phyloP scores from a whole-genome alignment of 169 alveolate genomes.

The Perkinsus olseni region DNA sequence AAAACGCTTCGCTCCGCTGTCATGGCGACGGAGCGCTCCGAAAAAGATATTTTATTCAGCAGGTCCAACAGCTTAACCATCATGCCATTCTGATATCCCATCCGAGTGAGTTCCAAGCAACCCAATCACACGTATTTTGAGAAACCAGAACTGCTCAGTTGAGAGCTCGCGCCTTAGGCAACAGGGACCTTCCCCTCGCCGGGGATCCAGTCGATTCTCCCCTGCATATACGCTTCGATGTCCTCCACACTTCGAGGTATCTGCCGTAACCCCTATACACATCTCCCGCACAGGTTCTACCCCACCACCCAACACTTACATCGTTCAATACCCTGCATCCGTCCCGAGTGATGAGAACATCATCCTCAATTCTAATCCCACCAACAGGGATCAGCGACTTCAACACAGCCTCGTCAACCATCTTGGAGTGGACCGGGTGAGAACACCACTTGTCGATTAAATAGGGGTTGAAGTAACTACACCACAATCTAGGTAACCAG shows the following conservation, averaged over 20 bases:
- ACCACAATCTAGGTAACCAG: not conserved
- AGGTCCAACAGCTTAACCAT: no score
- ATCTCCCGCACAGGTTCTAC: not conserved
- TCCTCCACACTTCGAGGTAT: slow-evolving; percentile 52
- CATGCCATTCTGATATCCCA: no score
- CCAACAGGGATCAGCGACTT: slow-evolving; percentile 50
- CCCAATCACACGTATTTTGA: not conserved
- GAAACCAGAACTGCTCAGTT: not conserved
- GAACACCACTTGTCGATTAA: slow-evolving; percentile 40
- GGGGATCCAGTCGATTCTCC: slow-evolving; percentile 10
- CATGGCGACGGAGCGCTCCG: no score
- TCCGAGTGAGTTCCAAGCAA: no score
- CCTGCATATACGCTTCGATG: slow-evolving; percentile 9
- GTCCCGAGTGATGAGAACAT: slow-evolving; percentile 48
- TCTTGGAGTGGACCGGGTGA: slow-evolving; percentile 26
- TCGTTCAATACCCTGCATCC: slow-evolving; percentile 49
- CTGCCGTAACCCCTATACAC: not conserved
- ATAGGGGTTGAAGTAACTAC: slow-evolving; percentile 51
- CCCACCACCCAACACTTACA: not conserved
- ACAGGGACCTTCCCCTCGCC: not conserved
- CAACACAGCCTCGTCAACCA: slow-evolving; percentile 32
- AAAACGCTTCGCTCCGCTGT: no score
- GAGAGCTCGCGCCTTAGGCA: not conserved
- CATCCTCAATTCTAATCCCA: slow-evolving; percentile 82
- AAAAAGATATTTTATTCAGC: no score